Conservation (phyloP, 257 asterid genomes). For the Cordia subcordata region DNA sequence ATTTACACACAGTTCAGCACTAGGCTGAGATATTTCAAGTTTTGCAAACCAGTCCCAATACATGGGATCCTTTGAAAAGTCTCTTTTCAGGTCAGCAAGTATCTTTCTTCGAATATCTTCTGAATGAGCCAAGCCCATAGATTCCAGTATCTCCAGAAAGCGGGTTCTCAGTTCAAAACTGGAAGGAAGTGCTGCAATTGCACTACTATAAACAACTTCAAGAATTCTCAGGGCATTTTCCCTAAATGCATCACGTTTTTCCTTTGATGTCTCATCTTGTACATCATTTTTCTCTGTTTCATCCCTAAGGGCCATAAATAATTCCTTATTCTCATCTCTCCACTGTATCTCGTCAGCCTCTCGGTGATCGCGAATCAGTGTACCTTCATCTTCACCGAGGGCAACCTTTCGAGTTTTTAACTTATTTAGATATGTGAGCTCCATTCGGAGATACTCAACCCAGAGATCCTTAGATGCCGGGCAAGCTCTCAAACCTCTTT, state of each 20-base stretch:
- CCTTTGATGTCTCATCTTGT: constrained; percentile 48
- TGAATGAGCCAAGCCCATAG: constrained; percentile 43
- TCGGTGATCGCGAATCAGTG: constrained; percentile 21
- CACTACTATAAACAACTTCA: constrained; percentile 54
- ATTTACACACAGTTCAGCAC: constrained; percentile 2
- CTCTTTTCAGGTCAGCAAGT: constrained; percentile 59
- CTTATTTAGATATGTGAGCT: constrained; percentile 84
- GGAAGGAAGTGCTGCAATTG: constrained; percentile 68
- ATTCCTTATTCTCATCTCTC: constrained; percentile 66
- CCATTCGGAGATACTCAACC: constrained; percentile 97
- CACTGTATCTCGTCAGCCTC: constrained; percentile 56
- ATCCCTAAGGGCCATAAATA: constrained; percentile 61
- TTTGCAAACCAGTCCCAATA: constrained; percentile 98
- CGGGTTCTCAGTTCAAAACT: constrained; percentile 61
- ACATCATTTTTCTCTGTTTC: constrained; percentile 33
- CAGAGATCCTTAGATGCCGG: constrained; percentile 84
- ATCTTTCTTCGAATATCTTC: constrained; percentile 56
- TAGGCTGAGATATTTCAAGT: constrained; percentile 31
- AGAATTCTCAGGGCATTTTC: constrained; percentile 65
- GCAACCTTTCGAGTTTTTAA: constrained; percentile 78
- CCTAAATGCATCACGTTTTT: constrained; percentile 41
- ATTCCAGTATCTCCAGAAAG: constrained; percentile 76
- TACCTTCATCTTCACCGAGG: constrained; percentile 62
- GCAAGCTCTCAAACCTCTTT: constrained; percentile 88
- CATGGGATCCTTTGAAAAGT: constrained; percentile 51